Evolutionary conservation across 768 basidiomycete genomes (phyloP), one percentile per base, ranked within the genome.

Genomic region (Ephemerocybe angulata): DNA sequence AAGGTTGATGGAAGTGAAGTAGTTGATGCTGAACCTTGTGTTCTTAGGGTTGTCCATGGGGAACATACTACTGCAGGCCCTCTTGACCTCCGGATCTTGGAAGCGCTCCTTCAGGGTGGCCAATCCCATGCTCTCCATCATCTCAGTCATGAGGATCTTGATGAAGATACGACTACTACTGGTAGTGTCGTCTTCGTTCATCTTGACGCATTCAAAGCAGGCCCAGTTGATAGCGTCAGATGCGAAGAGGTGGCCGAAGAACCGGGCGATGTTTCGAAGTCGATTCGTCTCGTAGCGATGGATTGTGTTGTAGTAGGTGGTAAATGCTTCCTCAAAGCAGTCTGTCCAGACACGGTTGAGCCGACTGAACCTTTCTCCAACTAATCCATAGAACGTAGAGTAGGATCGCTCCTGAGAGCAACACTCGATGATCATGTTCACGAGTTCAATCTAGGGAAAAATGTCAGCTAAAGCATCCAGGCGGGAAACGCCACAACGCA

Each of bases 351-450:
- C 80, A 21, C 93, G 88, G 71, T 97, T 96, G 65, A 98, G 81
- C 72, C 97, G 95, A 75, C 90, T 88, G 75, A 99, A 94, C 21
- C 97, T 89, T 69, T 99, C 97, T 52, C 93, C 93, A 58, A 97
- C 80, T 21, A 98, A 84, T 12, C 97, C 97, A 65, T 95, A 99
- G 78, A 97, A 98, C n/a, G 81, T 90, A 2, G 91, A 93, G 70
- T 98, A 99, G 1, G 96, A 94, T 13, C 97, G 89, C 69, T 98
- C 97, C 76, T 99, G 97, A 1, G 97, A 98, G 70, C 97, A 98
- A 88, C 97, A 99, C 65, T 98, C 96, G 70, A 99, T 90, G 58
- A 99, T 83, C 97, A 99, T 99, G 78, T 98, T 98, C 68, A 91
- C 84, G 55, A 99, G 72, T 68, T 98, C 96, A 62, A 93, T 89